A percentile compares a stretch with the other conserved stretches of the same genome.
phyloP scores from a whole-genome alignment of 1,284 basidiomycete species.

The Volvariella volvacea region DNA sequence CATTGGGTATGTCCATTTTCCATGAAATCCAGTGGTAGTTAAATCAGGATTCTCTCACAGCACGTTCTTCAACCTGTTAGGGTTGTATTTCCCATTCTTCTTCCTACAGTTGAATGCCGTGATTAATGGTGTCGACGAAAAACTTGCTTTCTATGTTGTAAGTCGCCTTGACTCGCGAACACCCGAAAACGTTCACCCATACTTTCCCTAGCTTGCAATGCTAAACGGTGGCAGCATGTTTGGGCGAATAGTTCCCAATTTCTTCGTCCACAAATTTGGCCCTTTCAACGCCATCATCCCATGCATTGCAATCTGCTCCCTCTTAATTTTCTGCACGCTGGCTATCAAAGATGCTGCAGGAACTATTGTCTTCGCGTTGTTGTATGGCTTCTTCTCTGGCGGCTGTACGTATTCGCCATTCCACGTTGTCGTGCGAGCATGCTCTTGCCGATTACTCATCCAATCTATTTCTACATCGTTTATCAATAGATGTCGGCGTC shows the following conservation, averaged over 20 bases:
- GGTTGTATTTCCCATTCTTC: conserved; percentile 37
- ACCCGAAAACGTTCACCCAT: neutral
- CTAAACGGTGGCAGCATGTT: conserved; percentile 35
- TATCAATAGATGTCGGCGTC: conserved; percentile 23
- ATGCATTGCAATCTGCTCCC: conserved; percentile 20
- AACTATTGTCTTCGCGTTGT: conserved; percentile 34
- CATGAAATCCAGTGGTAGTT: neutral
- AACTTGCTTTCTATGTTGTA: conserved; percentile 34
- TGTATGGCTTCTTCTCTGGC: conserved; percentile 48
- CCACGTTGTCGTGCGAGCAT: neutral
- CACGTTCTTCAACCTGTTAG: conserved; percentile 24
- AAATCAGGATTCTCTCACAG: conserved; percentile 14
- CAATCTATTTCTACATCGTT: neutral
- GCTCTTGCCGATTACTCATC: neutral
- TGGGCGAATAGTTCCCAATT: conserved; percentile 29
- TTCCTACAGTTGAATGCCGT: conserved; percentile 38
- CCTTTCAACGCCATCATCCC: conserved; percentile 34
- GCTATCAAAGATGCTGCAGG: conserved; percentile 32
- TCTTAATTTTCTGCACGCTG: conserved; percentile 35
- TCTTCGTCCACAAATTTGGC: conserved; percentile 28
- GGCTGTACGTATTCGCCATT: conserved; percentile 23
- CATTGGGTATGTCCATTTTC: conserved; percentile 20
- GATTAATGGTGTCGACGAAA: conserved; percentile 27
- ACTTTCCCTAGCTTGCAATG: conserved; percentile 28
- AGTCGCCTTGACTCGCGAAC: conserved; percentile 5